These are phyloP conservation scores for Plectranthus barbatus DNA, from an alignment of 257 asterid genomes.

Conservation along the genomic window DNA sequence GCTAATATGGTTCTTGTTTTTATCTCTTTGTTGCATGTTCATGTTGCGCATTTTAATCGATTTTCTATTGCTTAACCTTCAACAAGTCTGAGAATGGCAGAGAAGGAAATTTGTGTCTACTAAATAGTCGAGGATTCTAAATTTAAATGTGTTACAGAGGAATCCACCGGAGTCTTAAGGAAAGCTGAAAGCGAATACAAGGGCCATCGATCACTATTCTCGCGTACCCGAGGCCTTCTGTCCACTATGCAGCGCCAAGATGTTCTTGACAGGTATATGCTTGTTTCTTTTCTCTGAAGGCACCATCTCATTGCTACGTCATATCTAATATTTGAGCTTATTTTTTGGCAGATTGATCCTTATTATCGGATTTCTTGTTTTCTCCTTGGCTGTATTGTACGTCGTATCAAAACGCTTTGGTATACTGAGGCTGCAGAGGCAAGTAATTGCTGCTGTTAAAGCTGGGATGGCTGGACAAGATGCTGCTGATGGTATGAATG, in stretches of 20 bases:
- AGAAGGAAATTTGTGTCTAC: not conserved
- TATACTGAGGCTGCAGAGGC: constrained; percentile 72
- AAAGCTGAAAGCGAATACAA: constrained; percentile 91
- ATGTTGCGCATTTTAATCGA: not conserved
- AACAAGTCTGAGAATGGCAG: not conserved
- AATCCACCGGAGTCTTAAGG: constrained; percentile 64
- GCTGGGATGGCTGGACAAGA: constrained; percentile 60
- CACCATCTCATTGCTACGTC: not conserved
- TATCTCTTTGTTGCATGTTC: not conserved
- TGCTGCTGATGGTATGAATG: constrained; percentile 31
- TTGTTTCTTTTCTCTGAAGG: not conserved
- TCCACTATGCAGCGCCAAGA: constrained; percentile 92
- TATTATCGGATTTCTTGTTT: constrained; percentile 51
- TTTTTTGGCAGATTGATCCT: constrained; percentile 61
- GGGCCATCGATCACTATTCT: constrained; percentile 78
- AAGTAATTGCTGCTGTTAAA: constrained; percentile 56
- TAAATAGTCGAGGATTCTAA: not conserved
- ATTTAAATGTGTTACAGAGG: constrained; percentile 46
- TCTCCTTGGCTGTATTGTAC: constrained; percentile 81
- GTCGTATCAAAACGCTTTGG: constrained; percentile 95
- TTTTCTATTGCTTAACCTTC: not conserved
- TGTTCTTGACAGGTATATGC: constrained; percentile 68
- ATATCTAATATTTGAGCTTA: constrained; percentile 5
- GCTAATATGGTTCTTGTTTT: not conserved
- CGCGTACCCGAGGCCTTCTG: constrained; percentile 76